Base-by-base conservation (phyloP, 176 grass and related monocot species). In the Miscanthus lutarioriparius region DNA sequence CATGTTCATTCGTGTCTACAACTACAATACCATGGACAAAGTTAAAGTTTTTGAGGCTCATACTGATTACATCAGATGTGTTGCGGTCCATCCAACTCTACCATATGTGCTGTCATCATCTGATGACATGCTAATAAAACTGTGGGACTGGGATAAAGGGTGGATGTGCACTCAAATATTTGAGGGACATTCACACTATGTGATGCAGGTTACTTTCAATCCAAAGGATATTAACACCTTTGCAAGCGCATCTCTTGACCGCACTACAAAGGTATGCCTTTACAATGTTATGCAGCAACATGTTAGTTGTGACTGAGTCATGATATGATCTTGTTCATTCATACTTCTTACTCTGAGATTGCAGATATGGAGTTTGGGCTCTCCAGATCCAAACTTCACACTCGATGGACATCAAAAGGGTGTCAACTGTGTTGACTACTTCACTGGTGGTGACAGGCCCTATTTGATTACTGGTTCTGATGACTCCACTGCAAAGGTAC, bases 131-230 rank as follows among this genome's bases (percentile, higher is more conserved):
- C 77, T 99, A 84, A 99, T 99, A 89, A 99, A 99, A 72, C 83
- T 96, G 47, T 99, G 96, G 96, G 96, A 99, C 81, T 99, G 96
- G 96, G 93, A 99, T 74, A 99, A 99, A 83, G 91, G 93, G 65
- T 99, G 93, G 93, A 88, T 96, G 41, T 99, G 96, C 74, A 99
- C 96, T 85, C 96, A 99, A 92, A 96, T 99, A 76, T 99, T 99
- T 84, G 96, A 99, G 85, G 96, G 96, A 15, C 93, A 99, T 87
- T 99, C 96, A 67, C 96, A 99, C 82, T 99, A 99, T 84, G 96
- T 99, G 44, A 99, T 99, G 96, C 96, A 99, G 86, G 89, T 99
- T 69, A 96, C 96, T 51, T 96, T 99, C 80, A 99, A 99, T 70
- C 96, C 96, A 15, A 99, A 99, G 86, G 96, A 99, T 69, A 96